Evolutionary conservation across 225 moss, liverwort and hornwort species (phyloP).

Genomic region (Physcomitrium patens): DNA sequence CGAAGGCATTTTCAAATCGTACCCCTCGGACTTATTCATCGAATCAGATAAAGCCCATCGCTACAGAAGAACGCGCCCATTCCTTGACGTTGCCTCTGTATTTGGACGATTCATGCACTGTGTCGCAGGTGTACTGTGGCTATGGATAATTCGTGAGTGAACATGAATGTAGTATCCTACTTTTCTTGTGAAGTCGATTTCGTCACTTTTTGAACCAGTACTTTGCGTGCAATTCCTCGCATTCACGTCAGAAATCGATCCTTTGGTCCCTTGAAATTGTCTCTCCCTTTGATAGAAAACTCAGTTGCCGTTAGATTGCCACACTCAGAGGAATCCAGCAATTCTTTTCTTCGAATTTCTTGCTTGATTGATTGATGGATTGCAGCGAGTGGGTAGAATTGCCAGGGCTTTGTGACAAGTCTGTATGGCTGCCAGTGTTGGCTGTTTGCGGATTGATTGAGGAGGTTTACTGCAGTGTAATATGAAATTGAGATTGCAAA

Average conservation of each 20-base stretch:
- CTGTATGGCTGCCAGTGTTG: neutral
- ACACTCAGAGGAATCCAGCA: neutral
- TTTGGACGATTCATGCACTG: too few species aligned
- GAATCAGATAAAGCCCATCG: too few species aligned
- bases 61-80: too few species aligned
- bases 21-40: too few species aligned
- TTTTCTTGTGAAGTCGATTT: neutral
- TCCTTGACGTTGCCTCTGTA: too few species aligned
- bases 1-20: too few species aligned
- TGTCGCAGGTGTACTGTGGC: neutral
- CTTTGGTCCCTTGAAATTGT: neutral
- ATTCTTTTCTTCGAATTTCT: neutral
- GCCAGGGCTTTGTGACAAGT: neutral
- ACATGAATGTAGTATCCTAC: conserved; percentile 9
- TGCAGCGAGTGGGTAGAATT: neutral
- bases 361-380: neutral
- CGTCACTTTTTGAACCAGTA: neutral
- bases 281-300: neutral
- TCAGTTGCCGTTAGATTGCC: neutral
- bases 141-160: conserved; percentile 32
- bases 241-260: too few species aligned
- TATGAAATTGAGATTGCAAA: conserved; percentile 2
- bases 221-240: neutral
- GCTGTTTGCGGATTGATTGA: neutral
- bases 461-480: neutral